A percentile compares a stretch with the other conserved stretches of the same genome.
phyloP scores from a whole-genome alignment of 495 filamentous ascomycete genomes.

The Neurospora tetrasperma region DNA sequence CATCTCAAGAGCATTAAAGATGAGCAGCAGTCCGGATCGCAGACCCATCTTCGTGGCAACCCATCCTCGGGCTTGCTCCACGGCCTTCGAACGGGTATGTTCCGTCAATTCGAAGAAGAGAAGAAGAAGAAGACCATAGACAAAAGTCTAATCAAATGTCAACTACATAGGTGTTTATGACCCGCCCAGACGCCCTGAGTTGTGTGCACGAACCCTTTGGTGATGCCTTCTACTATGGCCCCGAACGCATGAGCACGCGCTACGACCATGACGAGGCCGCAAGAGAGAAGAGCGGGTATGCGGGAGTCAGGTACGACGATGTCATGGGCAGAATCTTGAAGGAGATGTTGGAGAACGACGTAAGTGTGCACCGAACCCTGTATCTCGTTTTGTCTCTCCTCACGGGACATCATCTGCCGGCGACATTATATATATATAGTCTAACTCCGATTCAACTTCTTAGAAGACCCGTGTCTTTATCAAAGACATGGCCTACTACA shows the following conservation, averaged over 20 bases:
- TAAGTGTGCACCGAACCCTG: conserved; percentile 8
- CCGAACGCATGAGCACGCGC: conserved; percentile 68
- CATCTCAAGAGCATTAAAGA: background rate
- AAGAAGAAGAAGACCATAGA: background rate
- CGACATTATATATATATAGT: background rate
- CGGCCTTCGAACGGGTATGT: conserved; percentile 85
- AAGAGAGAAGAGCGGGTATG: conserved; percentile 64
- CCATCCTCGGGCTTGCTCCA: conserved; percentile 88
- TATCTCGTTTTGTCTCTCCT: background rate
- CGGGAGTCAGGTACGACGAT: conserved; percentile 61
- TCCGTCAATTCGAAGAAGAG: background rate
- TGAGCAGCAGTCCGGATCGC: background rate
- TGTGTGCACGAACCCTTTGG: conserved; percentile 95
- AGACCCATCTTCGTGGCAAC: conserved; percentile 89
- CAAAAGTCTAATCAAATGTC: background rate
- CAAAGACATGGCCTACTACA: conserved; percentile 92
- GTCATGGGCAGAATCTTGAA: conserved; percentile 61
- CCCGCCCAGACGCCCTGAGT: conserved; percentile 61
- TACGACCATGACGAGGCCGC: conserved; percentile 63
- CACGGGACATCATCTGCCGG: background rate
- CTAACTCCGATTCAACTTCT: background rate
- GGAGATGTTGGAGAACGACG: conserved; percentile 44
- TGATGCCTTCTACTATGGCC: conserved; percentile 91
- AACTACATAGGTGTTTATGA: conserved; percentile 79
- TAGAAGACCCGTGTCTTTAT: conserved; percentile 85